Base-by-base conservation (phyloP, 2,329 filamentous ascomycete species). In the Lojkania enalia region DNA sequence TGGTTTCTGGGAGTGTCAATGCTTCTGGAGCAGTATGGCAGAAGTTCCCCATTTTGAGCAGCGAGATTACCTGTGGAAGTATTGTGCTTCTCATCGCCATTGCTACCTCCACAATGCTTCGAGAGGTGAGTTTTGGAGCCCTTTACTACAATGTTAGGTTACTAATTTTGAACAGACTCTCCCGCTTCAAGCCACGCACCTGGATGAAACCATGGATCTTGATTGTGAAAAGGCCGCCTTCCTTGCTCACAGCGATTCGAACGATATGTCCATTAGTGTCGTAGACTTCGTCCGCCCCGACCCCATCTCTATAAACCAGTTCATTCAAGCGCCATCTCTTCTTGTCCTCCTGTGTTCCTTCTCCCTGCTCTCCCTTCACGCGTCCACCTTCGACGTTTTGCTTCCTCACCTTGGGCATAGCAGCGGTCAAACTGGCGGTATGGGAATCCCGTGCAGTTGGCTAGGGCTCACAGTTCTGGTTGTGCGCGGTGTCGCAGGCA, bases 361-460 rank as follows among this genome's bases (percentile, higher is more conserved):
- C 51, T 79, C 75, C 20, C 76, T 77, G 27, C 76, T 77, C 23
- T 81, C 78, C n/a, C 77, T 77, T 57, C 81, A 80, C 42, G 76
- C 76, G 11, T 76, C 73, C 2, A 79, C 78, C 35, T 82, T 76
- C 46, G 74, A 77, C 44, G 68, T 73, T 16, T 63, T 77, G 3
- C 70, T 77, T 2, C 74, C 74, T 4, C 73, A 76, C 49, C 67
- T 77, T 20, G 73, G 72, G 35, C 74, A 76, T 57, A 74, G 68
- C 47, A 69, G 65, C 50, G 70, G 70, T 25, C 63, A 71, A 32
- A 63, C 72, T 36, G 73, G 71, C 36, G 74, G 74, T 27, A 72
- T 77, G 61, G 73, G 73, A 23, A 65, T 77, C 27, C 66, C 74
- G 7, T 77, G 74, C 62, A 64, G 67, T 14, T 74, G 69, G 66